Evolutionary conservation across 2,329 filamentous ascomycete species (phyloP), one percentile per base, ranked within the genome.

Genomic region (Pseudogymnoascus pannorum): DNA sequence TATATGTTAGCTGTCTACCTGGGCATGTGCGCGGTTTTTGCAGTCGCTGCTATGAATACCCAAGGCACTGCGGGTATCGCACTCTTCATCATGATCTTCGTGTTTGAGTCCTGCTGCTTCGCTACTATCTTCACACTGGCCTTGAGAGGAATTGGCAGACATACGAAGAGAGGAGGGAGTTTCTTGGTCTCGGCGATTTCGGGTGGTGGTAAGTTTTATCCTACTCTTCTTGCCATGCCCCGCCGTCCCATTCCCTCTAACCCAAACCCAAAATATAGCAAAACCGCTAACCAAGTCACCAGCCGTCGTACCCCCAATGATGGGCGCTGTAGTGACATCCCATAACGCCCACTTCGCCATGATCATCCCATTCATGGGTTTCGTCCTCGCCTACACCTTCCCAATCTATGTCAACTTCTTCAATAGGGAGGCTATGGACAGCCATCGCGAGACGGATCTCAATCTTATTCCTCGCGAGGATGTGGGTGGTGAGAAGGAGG

Each of bases 1-100:
- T 81, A 76, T 72, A 82, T 92, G 3, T 88, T 92, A 70, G 73
- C 89, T 4, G 73, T 75, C 9, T 93, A 87, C 75, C 75, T 92
- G 64, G 42, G 42, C 3, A 4, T 24, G 33, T 33, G 65, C 33
- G 66, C 63, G 59, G 77, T 82, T 62, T 66, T 82, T 62, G 83
- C 83, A 72, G 74, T 79, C 40, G 73, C 78, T 3, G 75, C 75
- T 6, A 81, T 82, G 60, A 77, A 76, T 0, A 75, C 78, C 42
- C 70, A 73, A 12, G 78, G 75, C 38, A 77, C 80, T 62, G 74
- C 75, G 0, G 80, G 80, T 20, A 75, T 83, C 61, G 72, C 74
- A 14, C 78, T 82, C 75, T 72, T 84, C 4, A 79, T 75, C 63
- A 40, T 79, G 4, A 77, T 78, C 1, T 73, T 81, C 14, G 82